Percentiles rank a stretch among this genome's conserved stretches.
Conservation (phyloP, 768 basidiomycete species). For the Hygrophoropsis aurantiaca region DNA sequence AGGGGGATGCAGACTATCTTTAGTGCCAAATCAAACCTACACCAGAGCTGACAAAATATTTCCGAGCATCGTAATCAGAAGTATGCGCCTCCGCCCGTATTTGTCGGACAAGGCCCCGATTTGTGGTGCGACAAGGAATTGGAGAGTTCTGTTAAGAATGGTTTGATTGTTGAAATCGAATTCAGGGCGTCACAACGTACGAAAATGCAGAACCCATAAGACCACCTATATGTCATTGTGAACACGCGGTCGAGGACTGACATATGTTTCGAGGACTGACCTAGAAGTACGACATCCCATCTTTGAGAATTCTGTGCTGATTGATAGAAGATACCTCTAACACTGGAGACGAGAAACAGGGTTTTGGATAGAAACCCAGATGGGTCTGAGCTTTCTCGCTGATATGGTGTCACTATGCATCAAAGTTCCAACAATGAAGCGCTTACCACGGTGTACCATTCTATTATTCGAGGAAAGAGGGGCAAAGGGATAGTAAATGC, state of each 20-base stretch:
- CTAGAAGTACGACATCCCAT: constrained; percentile 96
- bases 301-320: constrained; percentile 60
- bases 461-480: constrained; percentile 94
- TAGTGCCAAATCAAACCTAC: constrained; percentile 42
- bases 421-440: background rate
- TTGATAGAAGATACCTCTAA: constrained; percentile 67
- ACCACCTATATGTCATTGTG: constrained; percentile 49
- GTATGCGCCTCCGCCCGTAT: constrained; percentile 82
- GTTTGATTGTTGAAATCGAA: constrained; percentile 31
- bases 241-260: background rate
- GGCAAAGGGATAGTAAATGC: constrained; percentile 96
- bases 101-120: constrained; percentile 86
- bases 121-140: constrained; percentile 79
- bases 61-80: constrained; percentile 87
- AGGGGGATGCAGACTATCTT: background rate
- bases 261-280: constrained; percentile 33
- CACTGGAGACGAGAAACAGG: constrained; percentile 60
- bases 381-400: constrained; percentile 74
- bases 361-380: constrained; percentile 73
- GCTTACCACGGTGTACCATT: constrained; percentile 81
- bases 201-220: constrained; percentile 94
- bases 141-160: constrained; percentile 58
- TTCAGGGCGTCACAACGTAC: constrained; percentile 43
- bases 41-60: constrained; percentile 89
- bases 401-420: constrained; percentile 6